Evolutionary conservation across 2,329 filamentous ascomycete species (phyloP).

Genomic region (Cytospora chrysosperma): DNA sequence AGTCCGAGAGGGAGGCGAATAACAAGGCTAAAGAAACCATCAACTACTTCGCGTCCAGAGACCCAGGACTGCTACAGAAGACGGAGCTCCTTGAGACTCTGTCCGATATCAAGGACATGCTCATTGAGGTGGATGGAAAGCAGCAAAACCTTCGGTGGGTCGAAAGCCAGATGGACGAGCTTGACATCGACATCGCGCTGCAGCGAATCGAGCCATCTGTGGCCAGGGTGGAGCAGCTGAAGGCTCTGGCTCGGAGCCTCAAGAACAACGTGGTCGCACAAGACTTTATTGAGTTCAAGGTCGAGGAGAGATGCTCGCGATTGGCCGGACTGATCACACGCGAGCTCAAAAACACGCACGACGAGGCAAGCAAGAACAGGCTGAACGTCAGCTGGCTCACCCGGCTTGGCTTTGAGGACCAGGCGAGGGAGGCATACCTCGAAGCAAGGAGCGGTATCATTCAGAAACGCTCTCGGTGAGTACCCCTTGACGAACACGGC

Average conservation of each 20-base stretch:
- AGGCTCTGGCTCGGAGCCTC: constrained; percentile 72
- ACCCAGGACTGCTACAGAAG: constrained; percentile 74
- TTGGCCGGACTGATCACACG: constrained; percentile 75
- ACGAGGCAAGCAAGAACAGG: constrained; percentile 73
- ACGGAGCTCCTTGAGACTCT: constrained; percentile 76
- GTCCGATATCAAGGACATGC: constrained; percentile 78
- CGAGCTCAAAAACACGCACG: constrained; percentile 74
- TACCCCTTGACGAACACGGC: constrained; percentile 17
- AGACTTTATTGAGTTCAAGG: constrained; percentile 88
- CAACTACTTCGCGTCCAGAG: constrained; percentile 79
- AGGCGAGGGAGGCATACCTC: constrained; percentile 83
- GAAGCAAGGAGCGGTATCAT: constrained; percentile 75
- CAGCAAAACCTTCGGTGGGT: constrained; percentile 96
- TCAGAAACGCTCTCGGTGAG: constrained; percentile 76
- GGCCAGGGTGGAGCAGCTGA: constrained; percentile 78
- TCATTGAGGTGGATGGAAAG: constrained; percentile 94
- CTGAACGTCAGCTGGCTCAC: constrained; percentile 82
- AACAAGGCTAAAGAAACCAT: constrained; percentile 82
- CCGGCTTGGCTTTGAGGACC: constrained; percentile 84
- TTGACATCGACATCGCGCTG: constrained; percentile 93
- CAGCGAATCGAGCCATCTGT: constrained; percentile 88
- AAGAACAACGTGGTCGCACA: constrained; percentile 86
- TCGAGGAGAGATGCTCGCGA: constrained; percentile 78
- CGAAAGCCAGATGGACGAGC: constrained; percentile 89
- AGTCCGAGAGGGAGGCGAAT: constrained; percentile 83